A percentile compares a stretch with the other conserved stretches of the same genome.
phyloP scores from a whole-genome alignment of 192 early-diverging fungal species.

The Entophlyctis luteolus region DNA sequence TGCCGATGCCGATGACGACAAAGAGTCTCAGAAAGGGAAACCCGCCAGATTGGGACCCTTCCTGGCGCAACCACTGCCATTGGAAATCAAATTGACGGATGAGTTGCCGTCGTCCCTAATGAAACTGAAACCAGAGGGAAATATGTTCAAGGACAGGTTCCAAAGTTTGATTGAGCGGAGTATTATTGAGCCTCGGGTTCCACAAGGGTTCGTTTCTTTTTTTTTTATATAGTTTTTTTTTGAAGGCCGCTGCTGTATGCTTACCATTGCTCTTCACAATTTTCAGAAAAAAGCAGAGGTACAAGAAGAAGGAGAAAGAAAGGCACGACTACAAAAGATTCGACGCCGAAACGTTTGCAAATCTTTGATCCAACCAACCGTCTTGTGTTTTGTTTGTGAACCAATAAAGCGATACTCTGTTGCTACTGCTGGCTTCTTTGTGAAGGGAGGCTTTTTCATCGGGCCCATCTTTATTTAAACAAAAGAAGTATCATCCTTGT shows the following conservation, averaged over 20 bases:
- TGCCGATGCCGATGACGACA: too few species aligned
- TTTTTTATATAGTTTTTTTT: neutral
- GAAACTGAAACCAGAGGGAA: conserved; percentile 52
- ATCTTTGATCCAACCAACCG: too few species aligned
- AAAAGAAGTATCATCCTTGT: conserved; percentile 11
- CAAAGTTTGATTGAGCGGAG: conserved; percentile 44
- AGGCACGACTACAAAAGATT: conserved; percentile 56
- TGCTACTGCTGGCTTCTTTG: too few species aligned
- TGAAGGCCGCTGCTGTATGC: conserved; percentile 1
- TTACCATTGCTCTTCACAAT: neutral
- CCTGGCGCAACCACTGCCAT: conserved; percentile 32
- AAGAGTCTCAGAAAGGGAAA: neutral
- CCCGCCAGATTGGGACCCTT: neutral
- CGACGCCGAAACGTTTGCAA: conserved; percentile 20
- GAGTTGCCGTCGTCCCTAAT: conserved; percentile 44
- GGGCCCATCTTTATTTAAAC: too few species aligned
- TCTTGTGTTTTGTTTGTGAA: too few species aligned
- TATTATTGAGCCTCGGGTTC: conserved; percentile 52
- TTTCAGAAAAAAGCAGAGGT: conserved; percentile 25
- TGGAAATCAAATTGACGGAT: conserved; percentile 50
- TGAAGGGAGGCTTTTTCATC: too few species aligned
- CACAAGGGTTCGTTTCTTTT: conserved; percentile 29
- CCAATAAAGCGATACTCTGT: too few species aligned
- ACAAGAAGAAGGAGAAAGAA: conserved; percentile 45
- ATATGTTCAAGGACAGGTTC: conserved; percentile 52